phyloP scores from a whole-genome alignment of 352 stramenopile species.

The Globisporangium polare region DNA sequence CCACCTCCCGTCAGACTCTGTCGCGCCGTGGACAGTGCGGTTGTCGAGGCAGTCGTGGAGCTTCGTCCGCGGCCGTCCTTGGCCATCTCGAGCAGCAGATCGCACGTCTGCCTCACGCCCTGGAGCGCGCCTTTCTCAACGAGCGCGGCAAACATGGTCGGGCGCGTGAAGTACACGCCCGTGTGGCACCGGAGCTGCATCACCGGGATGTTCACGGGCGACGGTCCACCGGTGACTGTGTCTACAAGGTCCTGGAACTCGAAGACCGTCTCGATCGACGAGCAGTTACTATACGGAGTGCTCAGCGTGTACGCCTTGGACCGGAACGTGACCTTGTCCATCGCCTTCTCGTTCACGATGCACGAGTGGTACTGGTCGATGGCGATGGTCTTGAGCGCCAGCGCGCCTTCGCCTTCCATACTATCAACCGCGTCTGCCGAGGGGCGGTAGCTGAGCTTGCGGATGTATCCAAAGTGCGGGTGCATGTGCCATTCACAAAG shows the following conservation, averaged over 20 bases:
- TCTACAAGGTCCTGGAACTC: conserved; percentile 37
- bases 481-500: conserved; percentile 53
- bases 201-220: conserved; percentile 15
- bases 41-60: neutral
- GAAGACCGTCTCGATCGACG: conserved; percentile 55
- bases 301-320: conserved; percentile 65
- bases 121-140: conserved; percentile 26
- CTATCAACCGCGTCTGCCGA: neutral
- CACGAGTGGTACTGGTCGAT: conserved; percentile 65
- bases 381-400: conserved; percentile 31
- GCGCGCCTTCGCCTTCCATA: neutral
- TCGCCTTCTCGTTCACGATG: conserved; percentile 28
- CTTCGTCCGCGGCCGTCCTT: conserved; percentile 17
- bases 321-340: conserved; percentile 38
- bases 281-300: conserved; percentile 61
- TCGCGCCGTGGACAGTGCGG: neutral
- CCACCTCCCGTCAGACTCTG: neutral
- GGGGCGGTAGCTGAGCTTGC: conserved; percentile 47
- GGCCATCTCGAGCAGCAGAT: conserved; percentile 19
- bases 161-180: conserved; percentile 27
- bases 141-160: conserved; percentile 23
- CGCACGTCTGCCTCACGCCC: conserved; percentile 25
- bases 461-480: conserved; percentile 44
- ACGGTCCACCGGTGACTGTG: conserved; percentile 9
- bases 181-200: conserved; percentile 23